Evolutionary conservation across 352 stramenopile genomes (phyloP), one percentile per base, ranked within the genome.

Genomic region (Thraustochytrium striatum): DNA sequence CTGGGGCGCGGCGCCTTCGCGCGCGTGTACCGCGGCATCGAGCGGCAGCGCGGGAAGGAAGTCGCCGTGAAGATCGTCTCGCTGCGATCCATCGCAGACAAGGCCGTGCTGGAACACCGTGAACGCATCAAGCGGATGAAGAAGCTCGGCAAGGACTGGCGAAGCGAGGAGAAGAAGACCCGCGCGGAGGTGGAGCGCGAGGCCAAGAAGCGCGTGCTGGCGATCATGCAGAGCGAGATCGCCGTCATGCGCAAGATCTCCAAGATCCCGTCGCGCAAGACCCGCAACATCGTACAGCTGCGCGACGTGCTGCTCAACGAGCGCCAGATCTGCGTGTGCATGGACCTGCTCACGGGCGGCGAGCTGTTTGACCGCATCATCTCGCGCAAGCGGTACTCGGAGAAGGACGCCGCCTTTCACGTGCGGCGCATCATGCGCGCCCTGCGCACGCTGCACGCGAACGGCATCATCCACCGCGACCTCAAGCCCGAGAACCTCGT

Each of bases 401-500:
- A 80, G 43, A 80, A 80, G 58, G 70, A 80, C 28, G 70, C 70
- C 35, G 70, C 70, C n/a, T 80, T 58, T 47, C 55, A 72, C 41
- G 44, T 80, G 21, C 55, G 70, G 21, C 53, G 70, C 38, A 75
- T 80, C 35, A 80, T 80, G 55, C 55, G 58, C 36, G 70, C 55
- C 8, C 36, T 80, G 0, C 36, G 47, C 5, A 59, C 50, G n/a
- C 33, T 80, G 41, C 70, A 80, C 70, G 19, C 43, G 33, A 80
- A 80, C 28, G 70, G 70, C 9, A 80, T 80, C 50, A 30, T 80
- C 5, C 70, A 80, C 11, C 38, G 70, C 8, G 70, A 80, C 36
- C 70, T 80, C 58, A 80, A 80, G 41, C 70, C 70, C 19, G 70
- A 80, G 28, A 80, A 80, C 47, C 53, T 80, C 33, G 70, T 80